A percentile compares a stretch with the other conserved stretches of the same genome.
These are phyloP conservation scores for Beauveria pseudobassiana DNA, from an alignment of 2,329 filamentous ascomycete genomes.

Conservation along the genomic window DNA sequence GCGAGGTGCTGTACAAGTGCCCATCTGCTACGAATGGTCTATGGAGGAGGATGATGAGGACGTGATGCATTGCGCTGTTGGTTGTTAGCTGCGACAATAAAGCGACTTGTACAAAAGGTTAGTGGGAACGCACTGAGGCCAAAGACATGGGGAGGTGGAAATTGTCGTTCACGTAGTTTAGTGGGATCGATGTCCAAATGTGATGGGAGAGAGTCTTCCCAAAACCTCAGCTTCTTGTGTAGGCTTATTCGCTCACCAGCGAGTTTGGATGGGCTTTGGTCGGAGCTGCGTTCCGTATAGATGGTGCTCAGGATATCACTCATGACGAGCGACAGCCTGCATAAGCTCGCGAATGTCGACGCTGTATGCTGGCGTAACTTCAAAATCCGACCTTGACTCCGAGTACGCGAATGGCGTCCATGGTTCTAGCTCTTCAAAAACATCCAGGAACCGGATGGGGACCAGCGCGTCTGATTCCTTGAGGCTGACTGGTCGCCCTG, in stretches of 20 bases:
- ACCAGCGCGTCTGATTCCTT: constrained; percentile 39
- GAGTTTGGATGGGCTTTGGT: constrained; percentile 19
- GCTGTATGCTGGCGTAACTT: constrained; percentile 34
- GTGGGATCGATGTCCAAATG: not conserved
- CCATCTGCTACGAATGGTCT: not conserved
- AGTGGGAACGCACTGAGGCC: not conserved
- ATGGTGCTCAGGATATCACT: constrained; percentile 27
- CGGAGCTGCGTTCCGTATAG: constrained; percentile 35
- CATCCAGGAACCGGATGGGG: constrained; percentile 39
- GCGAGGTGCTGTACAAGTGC: not conserved
- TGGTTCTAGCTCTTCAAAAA: constrained; percentile 44
- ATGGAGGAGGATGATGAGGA: not conserved
- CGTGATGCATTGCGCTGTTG: not conserved
- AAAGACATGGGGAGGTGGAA: not conserved
- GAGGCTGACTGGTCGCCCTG: constrained; percentile 43
- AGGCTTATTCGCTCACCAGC: constrained; percentile 18
- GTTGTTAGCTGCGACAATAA: not conserved
- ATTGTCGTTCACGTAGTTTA: not conserved
- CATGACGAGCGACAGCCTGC: constrained; percentile 37
- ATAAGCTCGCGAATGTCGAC: constrained; percentile 34
- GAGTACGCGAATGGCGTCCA: constrained; percentile 32
- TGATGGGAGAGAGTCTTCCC: not conserved
- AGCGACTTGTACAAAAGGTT: too few relatives aligned
- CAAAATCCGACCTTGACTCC: not conserved
- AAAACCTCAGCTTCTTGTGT: not conserved